These are phyloP conservation scores for Halophytophthora polymorphica DNA, from an alignment of 352 stramenopile genomes.

Conservation along the genomic window DNA sequence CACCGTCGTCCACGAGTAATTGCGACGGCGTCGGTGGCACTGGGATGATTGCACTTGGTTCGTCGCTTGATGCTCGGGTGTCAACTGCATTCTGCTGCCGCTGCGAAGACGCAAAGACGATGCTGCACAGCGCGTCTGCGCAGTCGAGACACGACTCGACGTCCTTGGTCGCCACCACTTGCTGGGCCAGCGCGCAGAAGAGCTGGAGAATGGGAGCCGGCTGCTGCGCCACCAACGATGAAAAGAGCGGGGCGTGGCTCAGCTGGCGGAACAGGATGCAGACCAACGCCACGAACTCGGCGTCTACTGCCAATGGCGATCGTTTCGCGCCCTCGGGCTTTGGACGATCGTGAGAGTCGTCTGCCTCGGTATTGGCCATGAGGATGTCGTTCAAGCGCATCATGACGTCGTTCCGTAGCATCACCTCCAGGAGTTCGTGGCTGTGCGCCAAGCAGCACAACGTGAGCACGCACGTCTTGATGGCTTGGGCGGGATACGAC, in stretches of 20 bases:
- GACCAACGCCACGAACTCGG: constrained; percentile 42
- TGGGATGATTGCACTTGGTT: not conserved
- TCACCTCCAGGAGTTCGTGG: constrained; percentile 33
- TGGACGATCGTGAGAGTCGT: no score
- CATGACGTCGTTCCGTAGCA: constrained; percentile 48
- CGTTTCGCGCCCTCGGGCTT: not conserved
- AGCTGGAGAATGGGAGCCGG: constrained; percentile 31
- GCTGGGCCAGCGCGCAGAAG: constrained; percentile 41
- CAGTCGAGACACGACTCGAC: constrained; percentile 51
- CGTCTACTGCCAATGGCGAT: constrained; percentile 15
- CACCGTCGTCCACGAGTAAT: constrained; percentile 26
- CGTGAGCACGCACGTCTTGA: constrained; percentile 54
- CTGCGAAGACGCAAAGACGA: constrained; percentile 30
- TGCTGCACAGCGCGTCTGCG: constrained; percentile 57
- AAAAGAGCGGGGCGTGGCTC: constrained; percentile 33
- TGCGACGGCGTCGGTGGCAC: constrained; percentile 14
- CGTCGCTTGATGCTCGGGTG: not conserved
- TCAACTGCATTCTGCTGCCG: constrained; percentile 2
- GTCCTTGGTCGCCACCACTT: constrained; percentile 25
- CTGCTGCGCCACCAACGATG: constrained; percentile 4
- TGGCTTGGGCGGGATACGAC: constrained; percentile 20
- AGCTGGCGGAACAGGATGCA: constrained; percentile 62
- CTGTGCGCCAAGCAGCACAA: constrained; percentile 54
- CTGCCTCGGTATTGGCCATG: not conserved
- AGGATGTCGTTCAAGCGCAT: constrained; percentile 38